Percentiles rank a stretch among this genome's conserved stretches.
These are phyloP conservation scores for Diaporthe helianthi DNA, from an alignment of 2,329 filamentous ascomycete genomes.

Conservation along the genomic window DNA sequence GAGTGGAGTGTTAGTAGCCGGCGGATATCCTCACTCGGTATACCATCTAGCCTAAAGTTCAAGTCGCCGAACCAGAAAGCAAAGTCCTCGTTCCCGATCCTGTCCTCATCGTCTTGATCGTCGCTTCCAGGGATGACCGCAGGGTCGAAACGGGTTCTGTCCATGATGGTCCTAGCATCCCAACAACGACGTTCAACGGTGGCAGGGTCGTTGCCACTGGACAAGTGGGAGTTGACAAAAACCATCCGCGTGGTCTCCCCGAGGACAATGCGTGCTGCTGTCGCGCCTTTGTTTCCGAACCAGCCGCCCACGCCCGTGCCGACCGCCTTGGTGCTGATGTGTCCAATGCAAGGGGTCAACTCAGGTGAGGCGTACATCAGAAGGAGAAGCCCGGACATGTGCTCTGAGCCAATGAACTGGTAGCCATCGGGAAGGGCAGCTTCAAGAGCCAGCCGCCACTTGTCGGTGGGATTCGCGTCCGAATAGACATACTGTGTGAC, in stretches of 20 bases:
- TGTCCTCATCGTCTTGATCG: constrained; percentile 68
- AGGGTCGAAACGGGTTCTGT: constrained; percentile 79
- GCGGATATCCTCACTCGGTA: constrained; percentile 90
- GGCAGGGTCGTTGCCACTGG: constrained; percentile 81
- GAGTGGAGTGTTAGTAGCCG: constrained; percentile 84
- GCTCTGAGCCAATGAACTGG: constrained; percentile 77
- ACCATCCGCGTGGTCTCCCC: constrained; percentile 89
- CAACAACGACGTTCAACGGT: constrained; percentile 86
- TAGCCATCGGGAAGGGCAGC: constrained; percentile 80
- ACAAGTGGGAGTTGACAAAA: constrained; percentile 91
- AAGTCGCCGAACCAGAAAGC: constrained; percentile 96
- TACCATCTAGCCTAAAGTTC: constrained; percentile 88
- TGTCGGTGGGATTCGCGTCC: constrained; percentile 73
- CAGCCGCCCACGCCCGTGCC: constrained; percentile 92
- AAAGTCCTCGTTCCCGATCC: constrained; percentile 89
- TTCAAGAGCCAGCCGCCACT: constrained; percentile 82
- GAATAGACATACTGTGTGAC: constrained; percentile 80
- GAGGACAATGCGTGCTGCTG: constrained; percentile 80
- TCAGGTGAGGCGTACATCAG: constrained; percentile 85
- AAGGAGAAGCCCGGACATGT: constrained; percentile 84
- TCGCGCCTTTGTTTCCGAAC: constrained; percentile 94
- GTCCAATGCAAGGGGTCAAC: constrained; percentile 76
- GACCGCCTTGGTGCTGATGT: constrained; percentile 81
- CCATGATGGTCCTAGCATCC: constrained; percentile 82
- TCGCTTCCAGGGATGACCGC: constrained; percentile 68